Evolutionary conservation across 768 basidiomycete genomes (phyloP).

Genomic region (Trametes cingulata): DNA sequence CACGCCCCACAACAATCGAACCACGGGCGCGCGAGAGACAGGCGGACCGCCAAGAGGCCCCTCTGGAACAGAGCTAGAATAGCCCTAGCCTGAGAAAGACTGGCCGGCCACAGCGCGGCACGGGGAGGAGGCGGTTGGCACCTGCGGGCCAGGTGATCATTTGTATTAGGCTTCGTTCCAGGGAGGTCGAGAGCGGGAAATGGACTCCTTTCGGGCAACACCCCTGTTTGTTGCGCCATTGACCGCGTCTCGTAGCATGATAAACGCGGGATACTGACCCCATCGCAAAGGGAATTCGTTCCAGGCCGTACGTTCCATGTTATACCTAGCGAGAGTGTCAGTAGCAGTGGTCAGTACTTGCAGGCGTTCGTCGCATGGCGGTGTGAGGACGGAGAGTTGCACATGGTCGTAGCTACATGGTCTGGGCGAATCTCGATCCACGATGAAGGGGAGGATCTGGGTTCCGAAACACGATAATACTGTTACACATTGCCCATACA

Average conservation of each 20-base stretch:
- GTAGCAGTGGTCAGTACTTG: too few species aligned
- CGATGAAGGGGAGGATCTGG: too few species aligned
- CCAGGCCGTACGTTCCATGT: too few species aligned
- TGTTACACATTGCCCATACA: too few species aligned
- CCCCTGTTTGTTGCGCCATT: neutral
- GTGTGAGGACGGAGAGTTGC: too few species aligned
- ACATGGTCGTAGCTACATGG: too few species aligned
- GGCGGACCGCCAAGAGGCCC: neutral
- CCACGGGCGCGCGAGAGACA: neutral
- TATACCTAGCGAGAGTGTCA: too few species aligned
- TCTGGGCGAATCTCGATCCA: too few species aligned
- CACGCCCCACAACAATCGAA: slow-evolving; percentile 3
- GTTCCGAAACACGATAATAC: neutral
- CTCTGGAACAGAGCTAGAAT: slow-evolving; percentile 20
- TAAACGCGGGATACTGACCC: too few species aligned
- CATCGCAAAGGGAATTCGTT: too few species aligned
- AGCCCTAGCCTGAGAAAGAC: slow-evolving; percentile 17
- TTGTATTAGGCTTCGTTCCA: slow-evolving; percentile 9
- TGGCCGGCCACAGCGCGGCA: neutral
- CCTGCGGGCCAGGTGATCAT: slow-evolving; percentile 15
- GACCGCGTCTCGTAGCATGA: neutral
- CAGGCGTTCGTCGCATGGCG: too few species aligned
- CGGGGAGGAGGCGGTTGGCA: neutral
- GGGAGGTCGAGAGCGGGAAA: slow-evolving; percentile 14
- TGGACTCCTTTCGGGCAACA: neutral